Base-by-base conservation (phyloP, 2,329 filamentous ascomycete genomes). In the Sarocladium kiliense region DNA sequence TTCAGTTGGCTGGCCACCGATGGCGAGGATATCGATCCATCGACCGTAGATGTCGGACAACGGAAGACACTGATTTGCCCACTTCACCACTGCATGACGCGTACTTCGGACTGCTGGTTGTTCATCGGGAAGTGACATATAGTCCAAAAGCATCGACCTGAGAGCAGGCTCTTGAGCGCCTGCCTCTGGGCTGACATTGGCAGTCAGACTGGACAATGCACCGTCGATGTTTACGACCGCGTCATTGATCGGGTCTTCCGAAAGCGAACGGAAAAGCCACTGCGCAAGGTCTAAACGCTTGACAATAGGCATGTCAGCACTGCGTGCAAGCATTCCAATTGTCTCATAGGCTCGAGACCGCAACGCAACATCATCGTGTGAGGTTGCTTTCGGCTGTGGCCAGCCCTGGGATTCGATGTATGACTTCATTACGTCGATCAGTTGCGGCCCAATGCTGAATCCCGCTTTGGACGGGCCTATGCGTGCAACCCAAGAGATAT, bases 221-320 rank as follows among this genome's bases (percentile, higher is more conserved):
- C 93, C 89, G 63, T 97, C 92, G 55, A 97, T 91, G 65, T 91
- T 94, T 58, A 96, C 85, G 47, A 88, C 87, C 1, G 92, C 86
- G 9, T 88, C 86, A 1, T 84, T 80, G 1, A 84, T 88, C 0
- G 85, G 81, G 63, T 97, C 93, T 60, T 91, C 86, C 11, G 87
- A 86, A 2, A 97, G 76, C 1, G 92, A 93, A 25, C 81, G 81
- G 64, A 97, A 95, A 0, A 97, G 78, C 88, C 91, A 97, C 53
- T 80, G 57, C 1, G 82, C 61, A 82, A 82, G 51, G 82, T 74
- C 59, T 30, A 80, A 55, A 76, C 82, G 63, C 77, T 79, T 75
- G 37, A 71, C 71, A 12, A 82, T 63, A 3, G 84, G 73, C 61
- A 83, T 79, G 2, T 78, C 71, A 3, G 86, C 81, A 3, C 81